Percentiles rank a stretch among this genome's conserved stretches.
Conservation (phyloP, 768 basidiomycete genomes). For the Tricholoma terreum region DNA sequence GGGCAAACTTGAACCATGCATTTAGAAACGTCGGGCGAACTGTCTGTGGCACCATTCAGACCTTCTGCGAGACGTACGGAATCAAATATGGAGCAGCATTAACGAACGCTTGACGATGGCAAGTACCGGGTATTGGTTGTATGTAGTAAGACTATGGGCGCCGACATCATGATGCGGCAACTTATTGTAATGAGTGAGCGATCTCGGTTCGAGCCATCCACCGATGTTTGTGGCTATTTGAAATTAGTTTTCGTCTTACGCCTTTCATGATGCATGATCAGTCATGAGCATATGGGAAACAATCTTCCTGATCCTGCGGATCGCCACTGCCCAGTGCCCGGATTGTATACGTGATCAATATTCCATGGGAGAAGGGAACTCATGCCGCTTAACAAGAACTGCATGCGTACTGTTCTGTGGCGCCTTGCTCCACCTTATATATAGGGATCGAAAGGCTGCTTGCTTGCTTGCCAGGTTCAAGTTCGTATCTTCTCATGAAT, state of each 20-base stretch:
- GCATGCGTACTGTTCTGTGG: slow-evolving; percentile 4
- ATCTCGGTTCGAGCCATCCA: slow-evolving; percentile 5
- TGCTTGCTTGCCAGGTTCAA: background rate
- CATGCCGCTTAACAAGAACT: slow-evolving; percentile 6
- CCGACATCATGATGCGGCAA: no score
- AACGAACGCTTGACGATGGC: no score
- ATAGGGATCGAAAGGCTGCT: background rate
- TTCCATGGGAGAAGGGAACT: slow-evolving; percentile 8
- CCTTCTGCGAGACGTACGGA: no score
- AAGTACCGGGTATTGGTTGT: no score
- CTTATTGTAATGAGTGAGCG: no score
- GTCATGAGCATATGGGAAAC: slow-evolving; percentile 6
- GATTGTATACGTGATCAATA: slow-evolving; percentile 12
- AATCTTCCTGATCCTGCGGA: slow-evolving; percentile 5
- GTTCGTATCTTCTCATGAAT: slow-evolving; percentile 27
- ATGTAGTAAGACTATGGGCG: no score
- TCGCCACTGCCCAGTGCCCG: slow-evolving; percentile 2
- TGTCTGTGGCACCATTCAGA: no score
- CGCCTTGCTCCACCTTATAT: background rate
- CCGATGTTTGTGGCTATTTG: slow-evolving; percentile 24
- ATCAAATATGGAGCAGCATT: no score
- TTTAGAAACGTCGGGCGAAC: no score
- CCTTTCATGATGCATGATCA: slow-evolving; percentile 1
- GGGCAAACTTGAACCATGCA: no score
- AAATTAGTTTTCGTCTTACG: slow-evolving; percentile 9